phyloP scores from a whole-genome alignment of 345 rosid species.

The Citrus maxima region DNA sequence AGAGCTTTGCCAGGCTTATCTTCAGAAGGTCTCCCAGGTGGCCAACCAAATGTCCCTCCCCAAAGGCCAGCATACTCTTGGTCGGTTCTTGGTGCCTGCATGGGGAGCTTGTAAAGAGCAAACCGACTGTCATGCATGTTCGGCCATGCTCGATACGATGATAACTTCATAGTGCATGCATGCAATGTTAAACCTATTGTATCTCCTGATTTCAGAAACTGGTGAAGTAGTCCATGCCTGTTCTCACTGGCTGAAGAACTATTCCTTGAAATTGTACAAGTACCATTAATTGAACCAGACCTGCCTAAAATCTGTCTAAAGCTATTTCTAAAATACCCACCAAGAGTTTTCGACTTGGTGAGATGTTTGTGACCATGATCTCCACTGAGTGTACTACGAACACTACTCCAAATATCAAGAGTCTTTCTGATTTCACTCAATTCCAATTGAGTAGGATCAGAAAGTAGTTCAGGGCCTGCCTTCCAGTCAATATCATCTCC shows the following conservation, averaged over 20 bases:
- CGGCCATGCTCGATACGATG: conserved; percentile 85
- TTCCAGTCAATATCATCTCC: conserved; percentile 40
- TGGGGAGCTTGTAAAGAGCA: conserved; percentile 75
- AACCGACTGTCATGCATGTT: conserved; percentile 69
- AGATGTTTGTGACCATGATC: conserved; percentile 34
- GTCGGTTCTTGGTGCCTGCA: conserved; percentile 37
- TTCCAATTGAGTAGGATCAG: conserved; percentile 40
- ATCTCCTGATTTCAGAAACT: conserved; percentile 61
- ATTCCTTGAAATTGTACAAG: conserved; percentile 29
- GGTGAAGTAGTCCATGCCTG: conserved; percentile 49
- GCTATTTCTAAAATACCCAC: conserved; percentile 47
- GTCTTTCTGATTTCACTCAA: conserved; percentile 40
- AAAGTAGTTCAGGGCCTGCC: conserved; percentile 28
- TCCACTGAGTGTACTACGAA: conserved; percentile 19
- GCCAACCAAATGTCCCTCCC: conserved; percentile 95
- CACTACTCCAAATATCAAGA: conserved; percentile 32
- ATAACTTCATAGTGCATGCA: conserved; percentile 49
- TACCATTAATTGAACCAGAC: conserved; percentile 40
- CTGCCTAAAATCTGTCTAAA: conserved; percentile 56
- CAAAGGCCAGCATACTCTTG: conserved; percentile 79
- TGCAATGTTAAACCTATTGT: conserved; percentile 51
- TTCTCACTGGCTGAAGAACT: conserved; percentile 53
- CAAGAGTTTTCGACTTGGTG: conserved; percentile 41
- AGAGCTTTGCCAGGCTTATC: conserved; percentile 80
- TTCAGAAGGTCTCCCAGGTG: conserved; percentile 61